Conservation (phyloP, 2,329 filamentous ascomycete species). For the Cladosporium velox region DNA sequence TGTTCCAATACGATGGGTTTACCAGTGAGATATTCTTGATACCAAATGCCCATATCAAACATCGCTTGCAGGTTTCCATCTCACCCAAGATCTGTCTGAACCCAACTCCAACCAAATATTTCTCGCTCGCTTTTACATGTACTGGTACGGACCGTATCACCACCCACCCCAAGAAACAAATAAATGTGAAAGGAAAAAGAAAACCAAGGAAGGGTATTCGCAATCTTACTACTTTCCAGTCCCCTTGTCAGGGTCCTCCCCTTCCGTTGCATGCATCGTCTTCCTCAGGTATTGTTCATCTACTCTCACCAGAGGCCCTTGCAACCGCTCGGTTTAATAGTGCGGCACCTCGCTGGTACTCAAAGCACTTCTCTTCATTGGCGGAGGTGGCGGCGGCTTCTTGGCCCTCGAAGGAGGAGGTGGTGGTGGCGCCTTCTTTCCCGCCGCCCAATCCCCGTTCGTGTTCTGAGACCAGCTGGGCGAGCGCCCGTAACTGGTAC, state of each 20-base stretch:
- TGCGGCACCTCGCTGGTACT: slow-evolving; percentile 42
- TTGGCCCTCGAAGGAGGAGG: slow-evolving; percentile 54
- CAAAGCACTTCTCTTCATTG: slow-evolving; percentile 61
- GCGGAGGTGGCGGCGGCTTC: slow-evolving; percentile 67
- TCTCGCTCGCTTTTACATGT: neutral
- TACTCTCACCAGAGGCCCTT: neutral
- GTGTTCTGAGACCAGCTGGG: slow-evolving; percentile 30
- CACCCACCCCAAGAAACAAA: neutral
- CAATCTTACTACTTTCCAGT: neutral
- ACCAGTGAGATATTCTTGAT: too few species aligned
- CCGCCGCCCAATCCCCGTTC: slow-evolving; percentile 36
- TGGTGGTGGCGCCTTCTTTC: slow-evolving; percentile 64
- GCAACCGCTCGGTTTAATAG: slow-evolving; percentile 24
- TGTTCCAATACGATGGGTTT: neutral
- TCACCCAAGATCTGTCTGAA: neutral
- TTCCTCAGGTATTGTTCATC: neutral
- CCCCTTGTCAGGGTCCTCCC: neutral
- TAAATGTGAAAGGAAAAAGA: neutral
- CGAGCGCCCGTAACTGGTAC: slow-evolving; percentile 22
- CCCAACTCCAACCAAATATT: neutral
- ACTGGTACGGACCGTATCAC: neutral
- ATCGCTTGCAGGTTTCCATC: neutral
- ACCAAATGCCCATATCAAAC: neutral
- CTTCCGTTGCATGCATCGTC: neutral
- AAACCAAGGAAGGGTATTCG: slow-evolving; percentile 1